These are phyloP conservation scores for Neophaeococcomyces aloes DNA, from an alignment of 2,329 filamentous ascomycete genomes.

Conservation along the genomic window DNA sequence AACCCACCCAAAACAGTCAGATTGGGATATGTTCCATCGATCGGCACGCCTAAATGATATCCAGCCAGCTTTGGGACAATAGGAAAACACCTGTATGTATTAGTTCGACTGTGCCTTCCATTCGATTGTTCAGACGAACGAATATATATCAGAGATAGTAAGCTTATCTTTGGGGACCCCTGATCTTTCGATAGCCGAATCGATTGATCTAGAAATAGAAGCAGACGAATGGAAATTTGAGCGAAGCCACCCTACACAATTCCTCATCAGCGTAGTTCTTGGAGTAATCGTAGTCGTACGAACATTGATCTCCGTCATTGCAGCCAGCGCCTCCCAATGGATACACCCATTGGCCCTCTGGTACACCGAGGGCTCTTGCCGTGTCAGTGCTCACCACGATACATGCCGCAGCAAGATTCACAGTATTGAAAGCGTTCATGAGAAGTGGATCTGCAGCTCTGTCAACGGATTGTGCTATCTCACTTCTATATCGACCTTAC, in stretches of 20 bases:
- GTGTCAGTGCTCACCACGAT: conserved; percentile 49
- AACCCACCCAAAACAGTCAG: conserved; percentile 55
- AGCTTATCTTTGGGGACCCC: conserved; percentile 42
- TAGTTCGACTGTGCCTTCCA: no score
- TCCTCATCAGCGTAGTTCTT: neutral
- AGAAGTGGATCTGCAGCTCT: conserved; percentile 56
- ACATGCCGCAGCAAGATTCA: conserved; percentile 53
- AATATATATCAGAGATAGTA: conserved; percentile 55
- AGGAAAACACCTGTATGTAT: conserved; percentile 53
- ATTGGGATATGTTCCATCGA: conserved; percentile 37
- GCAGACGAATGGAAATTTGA: conserved; percentile 49
- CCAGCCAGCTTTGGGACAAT: conserved; percentile 59
- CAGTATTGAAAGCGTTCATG: conserved; percentile 62
- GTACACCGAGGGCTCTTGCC: conserved; percentile 46
- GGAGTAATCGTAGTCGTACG: no score
- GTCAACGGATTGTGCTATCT: no score
- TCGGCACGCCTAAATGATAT: conserved; percentile 46
- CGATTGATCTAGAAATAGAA: conserved; percentile 48
- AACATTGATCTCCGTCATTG: no score
- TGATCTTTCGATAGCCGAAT: conserved; percentile 42
- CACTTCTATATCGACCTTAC: no score
- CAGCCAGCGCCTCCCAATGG: conserved; percentile 54
- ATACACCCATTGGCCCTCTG: conserved; percentile 51
- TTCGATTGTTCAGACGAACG: no score
- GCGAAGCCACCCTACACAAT: conserved; percentile 50